Percentiles rank a stretch among this genome's conserved stretches.
Conservation (phyloP, 331 rosid species). For the Ulmus americana region DNA sequence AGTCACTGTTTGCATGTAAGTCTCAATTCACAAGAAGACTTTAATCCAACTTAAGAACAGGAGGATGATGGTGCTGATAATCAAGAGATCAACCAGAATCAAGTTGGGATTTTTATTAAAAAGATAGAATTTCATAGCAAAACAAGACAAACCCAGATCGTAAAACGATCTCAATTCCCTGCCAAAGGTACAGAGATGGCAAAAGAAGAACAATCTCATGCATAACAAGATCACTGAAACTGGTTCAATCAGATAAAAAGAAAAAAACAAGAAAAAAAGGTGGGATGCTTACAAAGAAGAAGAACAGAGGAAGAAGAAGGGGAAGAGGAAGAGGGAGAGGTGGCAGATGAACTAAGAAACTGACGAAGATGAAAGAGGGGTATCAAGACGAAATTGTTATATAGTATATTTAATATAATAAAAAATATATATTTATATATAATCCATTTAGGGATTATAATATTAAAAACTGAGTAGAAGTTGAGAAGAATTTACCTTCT, state of each 20-base stretch:
- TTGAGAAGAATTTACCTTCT: conserved; percentile 40
- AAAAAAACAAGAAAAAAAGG: conserved; percentile 13
- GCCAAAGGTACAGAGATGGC: conserved; percentile 18
- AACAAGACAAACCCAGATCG: conserved; percentile 44
- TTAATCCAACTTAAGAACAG: conserved; percentile 29
- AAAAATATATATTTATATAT: conserved; percentile 10
- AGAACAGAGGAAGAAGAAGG: conserved; percentile 6
- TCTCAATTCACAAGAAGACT: conserved; percentile 24
- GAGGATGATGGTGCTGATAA: conserved; percentile 25
- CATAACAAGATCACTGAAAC: conserved; percentile 29
- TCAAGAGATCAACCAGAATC: conserved; percentile 31
- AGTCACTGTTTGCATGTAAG: conserved; percentile 30
- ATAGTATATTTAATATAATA: conserved; percentile 8
- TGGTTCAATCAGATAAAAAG: conserved; percentile 19
- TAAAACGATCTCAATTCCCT: conserved; percentile 31
- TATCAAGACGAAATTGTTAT: conserved; percentile 30
- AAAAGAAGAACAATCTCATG: conserved; percentile 31
- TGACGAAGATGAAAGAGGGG: conserved; percentile 48
- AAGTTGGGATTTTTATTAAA: conserved; percentile 7
- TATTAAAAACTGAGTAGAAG: conserved; percentile 23
- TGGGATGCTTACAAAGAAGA: conserved; percentile 46
- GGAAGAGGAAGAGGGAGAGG: conserved; percentile 5
- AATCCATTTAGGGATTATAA: conserved; percentile 28
- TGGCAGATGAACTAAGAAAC: conserved; percentile 40
- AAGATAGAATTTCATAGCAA: conserved; percentile 15